Conservation (phyloP, 2,329 filamentous ascomycete species). For the Fusarium sororula region DNA sequence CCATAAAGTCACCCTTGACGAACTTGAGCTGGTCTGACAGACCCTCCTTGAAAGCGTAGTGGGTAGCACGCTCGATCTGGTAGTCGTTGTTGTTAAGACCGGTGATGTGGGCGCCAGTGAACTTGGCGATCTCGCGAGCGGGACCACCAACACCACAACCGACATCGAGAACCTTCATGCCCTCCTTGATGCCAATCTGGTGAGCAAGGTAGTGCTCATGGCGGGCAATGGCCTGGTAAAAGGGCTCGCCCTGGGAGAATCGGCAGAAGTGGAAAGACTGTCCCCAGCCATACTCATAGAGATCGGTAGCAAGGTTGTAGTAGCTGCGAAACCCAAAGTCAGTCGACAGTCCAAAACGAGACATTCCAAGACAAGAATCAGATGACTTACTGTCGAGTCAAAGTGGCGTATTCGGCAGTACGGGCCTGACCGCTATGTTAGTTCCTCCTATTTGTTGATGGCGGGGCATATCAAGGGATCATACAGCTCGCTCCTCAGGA, state of each 20-base stretch:
- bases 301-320: slow-evolving; percentile 95
- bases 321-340: slow-evolving; percentile 64
- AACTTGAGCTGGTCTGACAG: slow-evolving; percentile 83
- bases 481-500: slow-evolving; percentile 79
- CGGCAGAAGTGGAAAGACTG: slow-evolving; percentile 98
- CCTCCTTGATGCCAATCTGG: slow-evolving; percentile 84
- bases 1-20: slow-evolving; percentile 97
- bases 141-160: slow-evolving; percentile 97
- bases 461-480: slow-evolving; percentile 42
- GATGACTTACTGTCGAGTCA: slow-evolving; percentile 83
- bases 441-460: slow-evolving; percentile 29
- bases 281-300: slow-evolving; percentile 98
- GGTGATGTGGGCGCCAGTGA: slow-evolving; percentile 87
- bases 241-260: slow-evolving; percentile 85
- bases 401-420: slow-evolving; percentile 87
- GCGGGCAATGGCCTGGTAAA: slow-evolving; percentile 90
- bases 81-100: slow-evolving; percentile 99
- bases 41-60: slow-evolving; percentile 83
- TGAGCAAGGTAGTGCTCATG: slow-evolving; percentile 98
- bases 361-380: background rate
- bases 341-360: slow-evolving; percentile 12
- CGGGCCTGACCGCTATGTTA: slow-evolving; percentile 65
- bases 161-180: slow-evolving; percentile 92
- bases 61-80: slow-evolving; percentile 92
- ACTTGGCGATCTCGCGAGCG: slow-evolving; percentile 95